These are phyloP conservation scores for Diplodia intermedia DNA, from an alignment of 2,329 filamentous ascomycete species.

Conservation along the genomic window DNA sequence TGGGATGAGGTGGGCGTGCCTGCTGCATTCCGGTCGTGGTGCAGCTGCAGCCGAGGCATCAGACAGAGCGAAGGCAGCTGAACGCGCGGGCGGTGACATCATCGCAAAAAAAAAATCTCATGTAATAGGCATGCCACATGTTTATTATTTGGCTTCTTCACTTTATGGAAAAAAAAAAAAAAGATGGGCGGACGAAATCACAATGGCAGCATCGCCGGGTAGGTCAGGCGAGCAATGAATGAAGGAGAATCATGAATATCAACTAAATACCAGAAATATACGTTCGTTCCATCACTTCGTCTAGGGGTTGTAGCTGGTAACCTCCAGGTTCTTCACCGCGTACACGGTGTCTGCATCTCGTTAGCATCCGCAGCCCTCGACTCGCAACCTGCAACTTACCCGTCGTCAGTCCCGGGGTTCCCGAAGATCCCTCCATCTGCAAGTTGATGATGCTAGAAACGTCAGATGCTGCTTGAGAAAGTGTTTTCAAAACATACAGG, in stretches of 20 bases:
- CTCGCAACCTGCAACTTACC: not conserved
- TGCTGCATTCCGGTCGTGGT: slow-evolving; percentile 19
- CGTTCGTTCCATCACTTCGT: not conserved
- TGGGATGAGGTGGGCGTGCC: not conserved
- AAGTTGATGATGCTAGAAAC: slow-evolving; percentile 41
- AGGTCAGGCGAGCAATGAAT: not conserved
- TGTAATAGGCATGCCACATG: too few species aligned
- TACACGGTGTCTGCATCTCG: slow-evolving; percentile 37
- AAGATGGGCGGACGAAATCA: not conserved
- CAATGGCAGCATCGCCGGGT: not conserved
- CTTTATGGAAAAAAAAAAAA: too few species aligned
- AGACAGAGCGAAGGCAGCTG: too few species aligned
- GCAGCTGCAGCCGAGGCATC: not conserved
- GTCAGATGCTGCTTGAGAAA: not conserved
- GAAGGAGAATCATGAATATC: not conserved
- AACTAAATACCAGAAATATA: not conserved
- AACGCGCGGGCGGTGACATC: not conserved
- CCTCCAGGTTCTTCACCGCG: slow-evolving; percentile 39
- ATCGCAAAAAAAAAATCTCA: not conserved
- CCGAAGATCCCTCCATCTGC: slow-evolving; percentile 45
- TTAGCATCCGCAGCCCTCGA: slow-evolving; percentile 37
- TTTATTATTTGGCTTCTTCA: too few species aligned
- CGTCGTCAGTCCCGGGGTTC: slow-evolving; percentile 16
- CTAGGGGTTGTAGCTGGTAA: slow-evolving; percentile 33
- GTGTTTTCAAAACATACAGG: too few species aligned